phyloP scores from a whole-genome alignment of 2,329 filamentous ascomycete species.

The Sporothrix curviconia region DNA sequence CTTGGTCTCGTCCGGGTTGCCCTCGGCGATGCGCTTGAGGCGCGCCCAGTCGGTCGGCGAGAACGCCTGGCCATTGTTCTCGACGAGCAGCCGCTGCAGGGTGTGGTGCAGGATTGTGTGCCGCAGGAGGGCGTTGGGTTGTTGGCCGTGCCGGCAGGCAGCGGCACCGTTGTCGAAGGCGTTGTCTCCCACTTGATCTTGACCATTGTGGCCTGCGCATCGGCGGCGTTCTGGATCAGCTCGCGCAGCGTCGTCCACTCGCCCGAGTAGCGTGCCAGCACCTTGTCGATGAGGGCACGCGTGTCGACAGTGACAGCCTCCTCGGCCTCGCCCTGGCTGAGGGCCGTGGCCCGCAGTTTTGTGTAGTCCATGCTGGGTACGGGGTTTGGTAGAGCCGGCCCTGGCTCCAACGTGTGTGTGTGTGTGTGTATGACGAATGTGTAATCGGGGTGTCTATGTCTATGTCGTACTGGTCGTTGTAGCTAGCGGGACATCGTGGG shows the following conservation, averaged over 20 bases:
- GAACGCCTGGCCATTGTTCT: slow-evolving; percentile 87
- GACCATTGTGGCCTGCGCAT: slow-evolving; percentile 85
- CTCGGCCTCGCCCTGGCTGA: slow-evolving; percentile 81
- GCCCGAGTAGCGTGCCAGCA: slow-evolving; percentile 89
- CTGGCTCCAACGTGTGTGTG: too few relatives aligned
- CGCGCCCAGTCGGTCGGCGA: slow-evolving; percentile 86
- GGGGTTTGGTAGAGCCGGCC: background rate
- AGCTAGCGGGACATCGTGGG: background rate
- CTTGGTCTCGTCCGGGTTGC: slow-evolving; percentile 97
- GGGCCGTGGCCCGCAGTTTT: slow-evolving; percentile 75
- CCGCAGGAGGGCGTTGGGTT: slow-evolving; percentile 50
- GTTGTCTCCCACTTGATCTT: slow-evolving; percentile 87
- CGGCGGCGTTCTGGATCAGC: slow-evolving; percentile 96
- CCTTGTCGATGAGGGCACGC: slow-evolving; percentile 92
- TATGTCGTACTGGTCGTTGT: background rate
- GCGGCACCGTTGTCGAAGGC: slow-evolving; percentile 71
- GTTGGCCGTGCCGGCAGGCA: slow-evolving; percentile 35
- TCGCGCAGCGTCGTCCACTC: slow-evolving; percentile 90
- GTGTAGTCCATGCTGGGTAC: slow-evolving; percentile 57
- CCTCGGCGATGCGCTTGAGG: slow-evolving; percentile 95
- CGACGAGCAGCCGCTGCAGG: slow-evolving; percentile 76
- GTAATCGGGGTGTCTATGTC: background rate
- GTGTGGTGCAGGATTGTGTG: slow-evolving; percentile 83
- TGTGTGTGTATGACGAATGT: background rate
- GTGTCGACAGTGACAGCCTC: slow-evolving; percentile 98